A percentile compares a stretch with the other conserved stretches of the same genome.
phyloP scores from a whole-genome alignment of 2,329 filamentous ascomycete species.

The Pseudocercospora pini-densiflorae region DNA sequence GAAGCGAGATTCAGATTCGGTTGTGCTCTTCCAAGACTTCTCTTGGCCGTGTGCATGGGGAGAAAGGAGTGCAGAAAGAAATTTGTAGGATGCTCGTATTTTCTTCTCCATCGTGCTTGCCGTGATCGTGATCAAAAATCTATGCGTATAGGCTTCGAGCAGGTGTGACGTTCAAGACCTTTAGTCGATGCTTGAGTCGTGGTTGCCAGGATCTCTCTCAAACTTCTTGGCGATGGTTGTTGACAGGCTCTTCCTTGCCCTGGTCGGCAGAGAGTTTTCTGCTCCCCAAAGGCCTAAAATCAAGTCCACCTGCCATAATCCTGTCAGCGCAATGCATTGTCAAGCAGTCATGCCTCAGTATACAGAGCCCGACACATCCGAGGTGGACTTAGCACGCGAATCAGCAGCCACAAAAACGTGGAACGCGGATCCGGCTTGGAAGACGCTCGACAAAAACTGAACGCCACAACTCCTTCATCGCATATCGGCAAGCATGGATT shows the following conservation, averaged over 20 bases:
- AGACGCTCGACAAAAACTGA: background rate
- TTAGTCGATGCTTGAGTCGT: background rate
- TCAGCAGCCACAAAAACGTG: constrained; percentile 1
- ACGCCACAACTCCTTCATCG: background rate
- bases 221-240: background rate
- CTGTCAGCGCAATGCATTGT: background rate
- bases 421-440: background rate
- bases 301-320: constrained; percentile 1
- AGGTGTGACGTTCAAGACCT: background rate
- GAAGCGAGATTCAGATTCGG: constrained; percentile 7
- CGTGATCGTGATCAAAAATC: no score
- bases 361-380: background rate
- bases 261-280: background rate
- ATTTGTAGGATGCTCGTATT: background rate
- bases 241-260: background rate
- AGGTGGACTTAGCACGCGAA: background rate
- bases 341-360: background rate
- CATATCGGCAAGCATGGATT: constrained; percentile 3
- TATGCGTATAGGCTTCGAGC: no score
- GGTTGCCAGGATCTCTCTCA: background rate
- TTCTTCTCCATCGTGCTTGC: background rate
- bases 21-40: background rate
- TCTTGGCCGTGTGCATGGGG: background rate
- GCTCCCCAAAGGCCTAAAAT: background rate
- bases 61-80: constrained; percentile 1